Evolutionary conservation across 139 green algal genomes (phyloP), one percentile per base, ranked within the genome.

Genomic region (Chlorella sp.): DNA sequence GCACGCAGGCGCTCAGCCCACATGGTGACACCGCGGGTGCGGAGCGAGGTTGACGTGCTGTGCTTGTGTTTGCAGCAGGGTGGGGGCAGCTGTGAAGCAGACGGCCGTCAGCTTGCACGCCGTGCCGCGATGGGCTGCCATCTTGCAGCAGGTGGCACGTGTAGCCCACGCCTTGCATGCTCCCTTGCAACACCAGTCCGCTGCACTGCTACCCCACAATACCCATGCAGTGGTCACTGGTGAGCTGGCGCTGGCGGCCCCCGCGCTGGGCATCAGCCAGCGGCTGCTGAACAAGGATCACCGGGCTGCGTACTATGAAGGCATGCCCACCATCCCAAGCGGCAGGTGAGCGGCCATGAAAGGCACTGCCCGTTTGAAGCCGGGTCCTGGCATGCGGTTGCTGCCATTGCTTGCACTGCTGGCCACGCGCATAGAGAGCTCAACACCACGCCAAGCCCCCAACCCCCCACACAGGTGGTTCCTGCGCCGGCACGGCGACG

Each of bases 401-500:
- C 65, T 73, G 65, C 11, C 7, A 22, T 5, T 56, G 44, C 74
- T 65, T 26, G 67, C 67, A 43, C 14, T 28, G 16, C 40, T 54
- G 26, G 22, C 40, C 40, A 36, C 73, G 26, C 38, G 43, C 30
- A 20, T 26, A n/a, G n/a, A n/a, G n/a, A n/a, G n/a, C 41, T 14
- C 30, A 26, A 32, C 44, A 44, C 44, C 28, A 22, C 44, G 3
- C 44, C 30, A 4, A 6, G 14, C 44, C 43, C 46, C 28, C 44
- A 22, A 6, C 32, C 48, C 48, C n/a, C n/a, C 1, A 7, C 46
- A 17, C 78, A 84, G 70, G 5, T 64, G 87, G 64, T 89, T 83
- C 2, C 90, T 99, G 85, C 88, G 96, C 44, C 92, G 96, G 24
- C 96, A 99, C 78, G 96, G 96, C 1, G 96, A 99, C 76, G 94